Percentiles rank a stretch among this genome's conserved stretches.
Conservation (phyloP, 495 filamentous ascomycete genomes). For the Aspergillus campestris region DNA sequence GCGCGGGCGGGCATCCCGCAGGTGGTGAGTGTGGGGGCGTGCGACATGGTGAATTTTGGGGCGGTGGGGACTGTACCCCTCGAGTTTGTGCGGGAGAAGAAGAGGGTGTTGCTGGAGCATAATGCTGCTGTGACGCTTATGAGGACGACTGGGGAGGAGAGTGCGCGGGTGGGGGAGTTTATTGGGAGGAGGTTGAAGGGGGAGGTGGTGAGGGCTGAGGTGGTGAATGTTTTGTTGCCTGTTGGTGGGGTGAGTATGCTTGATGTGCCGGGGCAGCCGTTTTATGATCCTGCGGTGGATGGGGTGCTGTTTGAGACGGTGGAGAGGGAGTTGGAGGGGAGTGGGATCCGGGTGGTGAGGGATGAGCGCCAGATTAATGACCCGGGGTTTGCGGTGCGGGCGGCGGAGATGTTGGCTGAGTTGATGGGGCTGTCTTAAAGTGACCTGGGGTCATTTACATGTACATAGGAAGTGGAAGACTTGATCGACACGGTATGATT, state of each 20-base stretch:
- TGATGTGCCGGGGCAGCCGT: slow-evolving; percentile 25
- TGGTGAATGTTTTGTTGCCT: slow-evolving; percentile 50
- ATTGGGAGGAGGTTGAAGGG: slow-evolving; percentile 44
- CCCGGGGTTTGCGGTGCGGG: slow-evolving; percentile 24
- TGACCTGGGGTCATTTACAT: background rate
- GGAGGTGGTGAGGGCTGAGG: slow-evolving; percentile 14
- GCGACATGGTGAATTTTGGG: slow-evolving; percentile 66
- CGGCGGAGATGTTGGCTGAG: slow-evolving; percentile 15
- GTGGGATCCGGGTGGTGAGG: slow-evolving; percentile 24
- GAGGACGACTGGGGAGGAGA: slow-evolving; percentile 49
- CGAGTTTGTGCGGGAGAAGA: slow-evolving; percentile 30
- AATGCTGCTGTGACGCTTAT: slow-evolving; percentile 59
- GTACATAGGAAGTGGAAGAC: background rate
- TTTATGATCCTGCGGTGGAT: slow-evolving; percentile 38
- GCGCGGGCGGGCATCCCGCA: slow-evolving; percentile 48
- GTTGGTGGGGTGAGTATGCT: slow-evolving; percentile 43
- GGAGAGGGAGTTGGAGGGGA: slow-evolving; percentile 29
- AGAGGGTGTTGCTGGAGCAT: slow-evolving; percentile 42
- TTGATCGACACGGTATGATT: slow-evolving; percentile 8
- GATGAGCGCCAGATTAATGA: slow-evolving; percentile 40
- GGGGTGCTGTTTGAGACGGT: slow-evolving; percentile 36
- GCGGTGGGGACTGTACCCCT: slow-evolving; percentile 44
- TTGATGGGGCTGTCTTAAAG: slow-evolving; percentile 6
- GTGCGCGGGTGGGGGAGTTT: slow-evolving; percentile 38
- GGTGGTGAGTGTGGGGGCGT: slow-evolving; percentile 54